Conservation (phyloP, 208 protist genomes). For the Wallacemonas rigidus region DNA sequence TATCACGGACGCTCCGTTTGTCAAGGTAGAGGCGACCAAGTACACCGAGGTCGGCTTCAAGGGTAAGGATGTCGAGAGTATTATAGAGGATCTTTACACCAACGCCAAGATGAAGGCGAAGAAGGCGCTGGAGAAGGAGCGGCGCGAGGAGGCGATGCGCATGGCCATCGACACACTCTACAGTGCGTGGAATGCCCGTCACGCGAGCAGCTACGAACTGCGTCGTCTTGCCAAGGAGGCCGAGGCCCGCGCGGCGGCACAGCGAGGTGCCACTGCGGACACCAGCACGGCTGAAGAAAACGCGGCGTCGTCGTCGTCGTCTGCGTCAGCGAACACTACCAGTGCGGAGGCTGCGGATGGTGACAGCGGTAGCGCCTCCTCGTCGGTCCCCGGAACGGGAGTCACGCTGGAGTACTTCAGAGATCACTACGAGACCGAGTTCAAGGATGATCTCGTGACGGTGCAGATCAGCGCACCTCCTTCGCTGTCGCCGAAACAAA, state of each 20-base stretch:
- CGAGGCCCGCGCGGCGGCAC: not conserved
- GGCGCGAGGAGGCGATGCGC: conserved; percentile 67
- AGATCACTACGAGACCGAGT: conserved; percentile 71
- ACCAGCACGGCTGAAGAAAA: conserved; percentile 9
- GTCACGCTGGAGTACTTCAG: conserved; percentile 83
- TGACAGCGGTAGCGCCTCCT: not conserved
- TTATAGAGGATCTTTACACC: conserved; percentile 95
- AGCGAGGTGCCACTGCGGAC: no score
- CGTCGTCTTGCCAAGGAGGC: conserved; percentile 17
- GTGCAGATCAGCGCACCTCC: conserved; percentile 69
- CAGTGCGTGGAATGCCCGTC: conserved; percentile 59
- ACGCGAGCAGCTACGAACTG: conserved; percentile 20
- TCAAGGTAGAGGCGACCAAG: conserved; percentile 99
- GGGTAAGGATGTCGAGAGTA: conserved; percentile 96
- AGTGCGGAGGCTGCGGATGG: not conserved
- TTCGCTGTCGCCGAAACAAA: conserved; percentile 35
- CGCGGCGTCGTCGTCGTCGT: not conserved
- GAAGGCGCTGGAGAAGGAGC: conserved; percentile 61
- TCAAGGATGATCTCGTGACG: conserved; percentile 75
- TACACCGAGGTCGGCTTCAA: conserved; percentile 97
- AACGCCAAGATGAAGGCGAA: conserved; percentile 91
- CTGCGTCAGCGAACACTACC: no score
- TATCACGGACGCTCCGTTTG: conserved; percentile 96
- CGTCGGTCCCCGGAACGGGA: conserved; percentile 8
- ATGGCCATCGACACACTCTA: conserved; percentile 83